Conservation (phyloP, 345 rosid genomes). For the Arabidopsis arenosa region DNA sequence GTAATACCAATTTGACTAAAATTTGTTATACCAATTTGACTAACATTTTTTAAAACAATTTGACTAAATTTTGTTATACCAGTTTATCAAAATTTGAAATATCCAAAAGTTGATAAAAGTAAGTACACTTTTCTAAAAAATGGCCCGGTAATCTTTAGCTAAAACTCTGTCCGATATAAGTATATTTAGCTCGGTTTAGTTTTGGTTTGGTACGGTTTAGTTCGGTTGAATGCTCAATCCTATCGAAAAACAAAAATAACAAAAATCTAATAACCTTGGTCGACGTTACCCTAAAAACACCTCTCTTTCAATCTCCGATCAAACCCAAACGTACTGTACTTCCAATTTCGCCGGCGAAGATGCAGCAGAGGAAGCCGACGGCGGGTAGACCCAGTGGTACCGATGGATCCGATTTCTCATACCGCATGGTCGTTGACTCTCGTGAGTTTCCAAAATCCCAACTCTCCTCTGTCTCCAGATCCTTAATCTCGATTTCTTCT, state of each 20-base stretch:
- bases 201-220: neutral
- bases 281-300: neutral
- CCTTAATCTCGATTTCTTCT: slow-evolving; percentile 1
- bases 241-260: neutral
- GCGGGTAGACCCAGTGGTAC: slow-evolving; percentile 60
- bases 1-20: too few species aligned
- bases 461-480: neutral
- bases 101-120: too few species aligned
- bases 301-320: slow-evolving; percentile 20
- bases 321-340: neutral
- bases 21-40: too few species aligned
- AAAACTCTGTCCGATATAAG: too few species aligned
- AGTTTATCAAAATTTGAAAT: too few species aligned
- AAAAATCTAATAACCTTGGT: neutral
- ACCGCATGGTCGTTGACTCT: slow-evolving; percentile 89
- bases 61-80: too few species aligned
- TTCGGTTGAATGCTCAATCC: neutral
- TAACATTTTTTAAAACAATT: too few species aligned
- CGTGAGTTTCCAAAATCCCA: slow-evolving; percentile 52
- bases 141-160: too few species aligned
- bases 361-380: slow-evolving; percentile 52
- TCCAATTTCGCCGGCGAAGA: slow-evolving; percentile 40
- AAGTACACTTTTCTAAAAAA: too few species aligned
- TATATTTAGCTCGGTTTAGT: neutral
- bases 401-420: slow-evolving; percentile 87